Evolutionary conservation across 2,329 filamentous ascomycete genomes (phyloP).

Genomic region (Escovopsis sp.): DNA sequence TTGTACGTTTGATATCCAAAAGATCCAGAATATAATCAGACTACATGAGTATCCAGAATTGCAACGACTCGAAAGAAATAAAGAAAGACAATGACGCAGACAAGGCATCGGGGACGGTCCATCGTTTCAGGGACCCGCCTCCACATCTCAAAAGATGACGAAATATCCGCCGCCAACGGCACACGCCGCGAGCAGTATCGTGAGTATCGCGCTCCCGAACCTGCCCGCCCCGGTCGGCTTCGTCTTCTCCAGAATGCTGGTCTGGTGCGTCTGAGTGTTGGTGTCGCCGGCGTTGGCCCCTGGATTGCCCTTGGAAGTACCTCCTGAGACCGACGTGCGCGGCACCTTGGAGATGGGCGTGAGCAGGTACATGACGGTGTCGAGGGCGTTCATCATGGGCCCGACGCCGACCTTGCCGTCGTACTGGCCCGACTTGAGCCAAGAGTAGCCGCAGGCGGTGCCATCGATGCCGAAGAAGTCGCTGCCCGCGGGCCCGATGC

Average conservation of each 20-base stretch:
- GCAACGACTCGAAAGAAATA: no score
- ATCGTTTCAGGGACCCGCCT: background rate
- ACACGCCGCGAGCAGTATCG: slow-evolving; percentile 31
- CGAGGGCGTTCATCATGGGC: slow-evolving; percentile 53
- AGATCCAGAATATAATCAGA: no score
- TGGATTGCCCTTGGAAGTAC: slow-evolving; percentile 38
- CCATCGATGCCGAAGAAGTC: slow-evolving; percentile 36
- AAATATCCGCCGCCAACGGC: slow-evolving; percentile 35
- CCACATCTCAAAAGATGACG: slow-evolving; percentile 22
- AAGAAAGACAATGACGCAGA: no score
- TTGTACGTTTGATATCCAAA: no score
- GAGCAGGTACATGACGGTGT: slow-evolving; percentile 46
- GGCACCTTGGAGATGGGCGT: slow-evolving; percentile 27
- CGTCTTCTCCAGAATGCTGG: slow-evolving; percentile 12
- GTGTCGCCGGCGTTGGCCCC: slow-evolving; percentile 24
- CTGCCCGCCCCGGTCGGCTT: slow-evolving; percentile 33
- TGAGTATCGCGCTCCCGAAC: slow-evolving; percentile 41
- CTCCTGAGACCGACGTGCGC: slow-evolving; percentile 39
- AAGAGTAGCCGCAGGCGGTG: slow-evolving; percentile 52
- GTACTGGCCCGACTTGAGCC: slow-evolving; percentile 36
- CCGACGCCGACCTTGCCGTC: slow-evolving; percentile 50
- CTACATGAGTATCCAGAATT: no score
- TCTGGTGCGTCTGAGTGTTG: slow-evolving; percentile 14
- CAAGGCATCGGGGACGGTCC: background rate
- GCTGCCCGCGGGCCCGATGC: slow-evolving; percentile 28